These are phyloP conservation scores for Ceratocystis lukuohia DNA, from an alignment of 2,329 filamentous ascomycete species.

Conservation along the genomic window DNA sequence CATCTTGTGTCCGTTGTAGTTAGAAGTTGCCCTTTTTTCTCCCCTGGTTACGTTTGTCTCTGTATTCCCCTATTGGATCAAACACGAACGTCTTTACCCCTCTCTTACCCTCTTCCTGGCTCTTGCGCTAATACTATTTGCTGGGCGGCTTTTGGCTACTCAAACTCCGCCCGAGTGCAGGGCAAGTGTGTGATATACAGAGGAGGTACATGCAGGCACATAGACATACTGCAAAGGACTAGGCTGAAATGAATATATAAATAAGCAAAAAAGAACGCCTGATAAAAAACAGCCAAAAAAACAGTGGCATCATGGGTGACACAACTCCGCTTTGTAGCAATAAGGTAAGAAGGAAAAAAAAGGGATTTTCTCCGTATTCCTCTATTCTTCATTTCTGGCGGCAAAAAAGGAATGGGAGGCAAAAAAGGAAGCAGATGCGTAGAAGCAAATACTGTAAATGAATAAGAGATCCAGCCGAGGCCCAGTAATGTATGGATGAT, in stretches of 20 bases:
- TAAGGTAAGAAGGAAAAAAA: too few species aligned
- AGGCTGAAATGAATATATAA: neutral
- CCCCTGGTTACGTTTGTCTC: too few species aligned
- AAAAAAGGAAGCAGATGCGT: neutral
- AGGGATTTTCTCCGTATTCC: neutral
- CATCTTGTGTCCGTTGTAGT: too few species aligned
- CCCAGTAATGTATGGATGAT: too few species aligned
- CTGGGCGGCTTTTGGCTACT: too few species aligned
- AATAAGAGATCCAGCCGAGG: neutral
- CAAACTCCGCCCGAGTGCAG: too few species aligned
- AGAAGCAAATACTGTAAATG: neutral
- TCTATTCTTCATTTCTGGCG: neutral
- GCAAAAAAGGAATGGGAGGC: neutral
- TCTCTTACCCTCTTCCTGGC: too few species aligned
- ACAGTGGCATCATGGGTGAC: neutral
- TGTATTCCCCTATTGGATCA: too few species aligned
- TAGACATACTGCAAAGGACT: neutral
- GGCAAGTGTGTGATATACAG: neutral
- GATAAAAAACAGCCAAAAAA: conserved; percentile 8
- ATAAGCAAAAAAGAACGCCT: neutral
- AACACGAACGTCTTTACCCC: too few species aligned
- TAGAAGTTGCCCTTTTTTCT: too few species aligned
- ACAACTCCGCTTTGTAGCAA: neutral
- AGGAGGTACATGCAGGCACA: neutral
- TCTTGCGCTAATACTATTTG: too few species aligned